Conservation (phyloP, 768 basidiomycete genomes). For the Suillus tomentosus region DNA sequence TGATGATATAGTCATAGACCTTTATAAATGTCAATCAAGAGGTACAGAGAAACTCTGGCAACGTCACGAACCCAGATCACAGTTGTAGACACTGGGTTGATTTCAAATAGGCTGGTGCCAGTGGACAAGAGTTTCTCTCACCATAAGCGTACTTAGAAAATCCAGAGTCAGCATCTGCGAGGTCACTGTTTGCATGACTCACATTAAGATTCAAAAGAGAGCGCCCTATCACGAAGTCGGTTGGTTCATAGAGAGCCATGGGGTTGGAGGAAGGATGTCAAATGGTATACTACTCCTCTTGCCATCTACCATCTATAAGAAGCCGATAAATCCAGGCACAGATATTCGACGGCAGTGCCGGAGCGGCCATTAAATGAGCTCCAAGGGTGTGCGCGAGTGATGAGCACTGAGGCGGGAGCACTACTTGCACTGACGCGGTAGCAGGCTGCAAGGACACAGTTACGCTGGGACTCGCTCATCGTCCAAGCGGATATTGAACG, state of each 20-base stretch:
- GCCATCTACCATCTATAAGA: background rate
- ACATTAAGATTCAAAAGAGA: constrained; percentile 6
- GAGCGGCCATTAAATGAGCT: background rate
- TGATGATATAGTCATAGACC: constrained; percentile 10
- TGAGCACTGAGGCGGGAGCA: too few relatives aligned
- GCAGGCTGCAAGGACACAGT: background rate
- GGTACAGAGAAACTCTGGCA: background rate
- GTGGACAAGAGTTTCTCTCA: background rate
- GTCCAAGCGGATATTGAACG: background rate
- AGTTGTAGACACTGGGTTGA: constrained; percentile 4
- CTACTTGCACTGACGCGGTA: too few relatives aligned
- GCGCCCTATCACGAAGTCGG: background rate
- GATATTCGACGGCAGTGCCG: background rate
- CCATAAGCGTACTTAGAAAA: constrained; percentile 8
- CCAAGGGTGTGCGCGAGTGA: too few relatives aligned
- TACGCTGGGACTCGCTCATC: background rate
- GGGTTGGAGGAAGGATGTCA: background rate
- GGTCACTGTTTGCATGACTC: background rate
- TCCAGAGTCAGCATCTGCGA: background rate
- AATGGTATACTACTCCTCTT: background rate
- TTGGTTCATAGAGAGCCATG: constrained; percentile 2
- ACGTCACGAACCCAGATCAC: constrained; percentile 3
- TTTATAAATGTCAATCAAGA: constrained; percentile 2
- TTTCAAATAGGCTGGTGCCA: background rate
- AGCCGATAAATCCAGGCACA: background rate